phyloP scores from a whole-genome alignment of 495 filamentous ascomycete genomes.

The Daldinia bambusicola region DNA sequence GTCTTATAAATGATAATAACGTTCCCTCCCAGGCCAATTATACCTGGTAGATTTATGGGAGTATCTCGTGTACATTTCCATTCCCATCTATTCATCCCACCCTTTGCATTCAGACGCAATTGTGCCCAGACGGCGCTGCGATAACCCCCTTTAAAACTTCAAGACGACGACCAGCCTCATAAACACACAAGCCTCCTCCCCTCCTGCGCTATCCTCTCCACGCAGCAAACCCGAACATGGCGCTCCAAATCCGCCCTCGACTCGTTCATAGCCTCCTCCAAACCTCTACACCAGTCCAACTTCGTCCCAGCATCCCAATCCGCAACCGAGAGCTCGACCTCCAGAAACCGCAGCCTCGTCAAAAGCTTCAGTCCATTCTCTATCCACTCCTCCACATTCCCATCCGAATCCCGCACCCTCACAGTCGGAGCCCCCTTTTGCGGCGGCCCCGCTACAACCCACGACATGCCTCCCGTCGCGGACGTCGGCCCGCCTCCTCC shows the following conservation, averaged over 20 bases:
- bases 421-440: conserved; percentile 34
- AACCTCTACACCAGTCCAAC: conserved; percentile 33
- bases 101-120: not conserved
- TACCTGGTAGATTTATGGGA: not conserved
- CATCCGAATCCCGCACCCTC: conserved; percentile 29
- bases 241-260: conserved; percentile 13
- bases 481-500: conserved; percentile 29
- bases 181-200: not conserved
- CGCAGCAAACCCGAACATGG: conserved; percentile 30
- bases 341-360: conserved; percentile 34
- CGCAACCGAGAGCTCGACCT: conserved; percentile 45
- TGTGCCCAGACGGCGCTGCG: not conserved
- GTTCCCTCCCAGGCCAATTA: not conserved
- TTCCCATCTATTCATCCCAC: not conserved
- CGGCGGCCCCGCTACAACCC: conserved; percentile 35
- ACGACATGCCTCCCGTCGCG: conserved; percentile 25
- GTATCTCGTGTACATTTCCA: not conserved
- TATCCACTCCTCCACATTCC: conserved; percentile 24
- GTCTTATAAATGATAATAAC: not conserved
- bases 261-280: conserved; percentile 38
- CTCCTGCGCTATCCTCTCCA: conserved; percentile 27
- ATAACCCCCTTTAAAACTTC: not conserved
- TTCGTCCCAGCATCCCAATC: conserved; percentile 37
- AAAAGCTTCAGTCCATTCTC: conserved; percentile 31
- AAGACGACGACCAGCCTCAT: not conserved